These are phyloP conservation scores for Centaurea solstitialis DNA, from an alignment of 129 eudicot species.

Conservation along the genomic window DNA sequence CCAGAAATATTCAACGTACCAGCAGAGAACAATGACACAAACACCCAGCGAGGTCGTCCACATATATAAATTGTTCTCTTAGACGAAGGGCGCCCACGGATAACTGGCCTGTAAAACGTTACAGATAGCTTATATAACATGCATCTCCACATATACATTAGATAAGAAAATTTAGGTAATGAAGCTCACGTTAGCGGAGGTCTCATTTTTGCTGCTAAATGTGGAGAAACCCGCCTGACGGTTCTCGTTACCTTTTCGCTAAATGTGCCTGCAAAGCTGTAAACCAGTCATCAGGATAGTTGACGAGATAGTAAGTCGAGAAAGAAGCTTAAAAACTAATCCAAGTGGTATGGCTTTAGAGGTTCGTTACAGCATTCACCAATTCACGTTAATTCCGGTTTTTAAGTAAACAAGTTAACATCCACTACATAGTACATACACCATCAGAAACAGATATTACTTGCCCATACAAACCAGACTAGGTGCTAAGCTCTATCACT, in stretches of 20 bases:
- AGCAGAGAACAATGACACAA: conserved; percentile 52
- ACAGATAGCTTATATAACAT: conserved; percentile 8
- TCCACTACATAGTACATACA: too few species aligned
- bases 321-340: neutral
- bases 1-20: conserved; percentile 16
- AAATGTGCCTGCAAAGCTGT: conserved; percentile 48
- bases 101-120: conserved; percentile 58
- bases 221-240: conserved; percentile 27
- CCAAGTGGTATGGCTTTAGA: neutral
- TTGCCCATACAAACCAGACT: too few species aligned
- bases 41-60: conserved; percentile 74
- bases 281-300: conserved; percentile 9
- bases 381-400: too few species aligned
- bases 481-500: too few species aligned
- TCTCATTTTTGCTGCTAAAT: conserved; percentile 56
- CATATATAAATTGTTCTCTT: conserved; percentile 70
- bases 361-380: too few species aligned
- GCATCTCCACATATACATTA: neutral
- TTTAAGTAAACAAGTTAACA: too few species aligned
- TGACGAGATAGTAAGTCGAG: neutral
- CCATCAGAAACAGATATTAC: too few species aligned
- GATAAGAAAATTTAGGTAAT: neutral
- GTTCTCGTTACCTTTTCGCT: conserved; percentile 41
- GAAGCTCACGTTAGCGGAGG: conserved; percentile 72
- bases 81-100: conserved; percentile 80